Percentiles rank a stretch among this genome's conserved stretches.
Evolutionary conservation across 2,329 filamentous ascomycete species (phyloP).

Genomic region (Daldinia sp.): DNA sequence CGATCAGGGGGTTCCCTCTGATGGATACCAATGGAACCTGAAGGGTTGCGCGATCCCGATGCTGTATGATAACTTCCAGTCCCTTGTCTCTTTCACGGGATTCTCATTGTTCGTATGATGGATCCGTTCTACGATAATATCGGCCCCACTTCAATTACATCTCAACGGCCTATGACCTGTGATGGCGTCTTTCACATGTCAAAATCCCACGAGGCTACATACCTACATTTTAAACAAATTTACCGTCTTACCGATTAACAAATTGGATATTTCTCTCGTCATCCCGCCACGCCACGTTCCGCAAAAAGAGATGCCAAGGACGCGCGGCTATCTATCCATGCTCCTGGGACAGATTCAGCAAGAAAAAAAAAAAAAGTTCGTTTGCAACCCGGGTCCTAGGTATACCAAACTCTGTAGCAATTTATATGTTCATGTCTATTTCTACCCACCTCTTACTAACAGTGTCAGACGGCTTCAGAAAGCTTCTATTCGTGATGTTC

Average conservation of each 20-base stretch:
- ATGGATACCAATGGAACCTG: conserved; percentile 24
- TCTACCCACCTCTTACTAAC: not conserved
- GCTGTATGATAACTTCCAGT: conserved; percentile 7
- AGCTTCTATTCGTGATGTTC: not conserved
- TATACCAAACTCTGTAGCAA: not conserved
- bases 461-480: not conserved
- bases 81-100: conserved; percentile 16
- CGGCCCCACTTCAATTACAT: conserved; percentile 23
- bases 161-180: not conserved
- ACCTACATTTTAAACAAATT: not conserved
- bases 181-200: conserved; percentile 33
- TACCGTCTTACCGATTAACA: conserved; percentile 4
- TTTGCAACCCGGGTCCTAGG: not conserved
- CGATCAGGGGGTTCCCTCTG: conserved; percentile 6
- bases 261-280: conserved; percentile 7
- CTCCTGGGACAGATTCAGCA: conserved; percentile 18
- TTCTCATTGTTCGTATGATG: not conserved
- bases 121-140: not conserved
- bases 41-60: conserved; percentile 22
- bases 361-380: conserved; percentile 1
- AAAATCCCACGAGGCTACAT: conserved; percentile 13
- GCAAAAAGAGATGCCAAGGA: conserved; percentile 23
- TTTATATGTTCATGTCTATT: not conserved
- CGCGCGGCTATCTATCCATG: conserved; percentile 32
- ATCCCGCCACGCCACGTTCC: conserved; percentile 15